Conservation (phyloP, 2,329 filamentous ascomycete species). For the Claviceps sp. region DNA sequence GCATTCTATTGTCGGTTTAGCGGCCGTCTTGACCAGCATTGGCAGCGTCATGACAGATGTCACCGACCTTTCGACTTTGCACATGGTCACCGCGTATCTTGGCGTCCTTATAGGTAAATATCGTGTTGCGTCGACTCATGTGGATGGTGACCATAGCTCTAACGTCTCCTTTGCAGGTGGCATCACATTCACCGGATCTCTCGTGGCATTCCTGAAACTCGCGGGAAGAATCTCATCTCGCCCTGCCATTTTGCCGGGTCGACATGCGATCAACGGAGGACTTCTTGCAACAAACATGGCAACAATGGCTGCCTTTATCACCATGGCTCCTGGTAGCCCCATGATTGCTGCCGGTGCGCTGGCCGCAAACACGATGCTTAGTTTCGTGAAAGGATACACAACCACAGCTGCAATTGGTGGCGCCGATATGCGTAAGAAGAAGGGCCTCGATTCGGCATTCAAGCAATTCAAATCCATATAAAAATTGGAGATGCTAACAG, state of each 20-base stretch:
- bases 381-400: constrained; percentile 76
- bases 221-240: constrained; percentile 70
- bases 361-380: constrained; percentile 61
- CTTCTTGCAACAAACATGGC: constrained; percentile 65
- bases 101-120: constrained; percentile 62
- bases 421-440: constrained; percentile 64
- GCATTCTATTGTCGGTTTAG: constrained; percentile 80
- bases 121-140: not conserved
- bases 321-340: constrained; percentile 68
- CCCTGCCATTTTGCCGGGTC: constrained; percentile 57
- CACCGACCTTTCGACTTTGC: constrained; percentile 57
- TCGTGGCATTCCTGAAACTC: constrained; percentile 81
- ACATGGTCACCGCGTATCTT: constrained; percentile 75
- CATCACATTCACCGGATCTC: constrained; percentile 80
- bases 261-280: constrained; percentile 61
- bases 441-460: too few relatives aligned
- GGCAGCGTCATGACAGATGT: constrained; percentile 71
- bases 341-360: constrained; percentile 67
- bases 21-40: constrained; percentile 77
- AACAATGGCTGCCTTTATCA: constrained; percentile 73
- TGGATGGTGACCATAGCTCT: not conserved
- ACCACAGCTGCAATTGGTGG: constrained; percentile 81
- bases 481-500: constrained; percentile 5
- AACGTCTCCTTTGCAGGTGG: constrained; percentile 33
- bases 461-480: not conserved